Conservation (phyloP, 257 asterid genomes). For the Verbena officinalis region DNA sequence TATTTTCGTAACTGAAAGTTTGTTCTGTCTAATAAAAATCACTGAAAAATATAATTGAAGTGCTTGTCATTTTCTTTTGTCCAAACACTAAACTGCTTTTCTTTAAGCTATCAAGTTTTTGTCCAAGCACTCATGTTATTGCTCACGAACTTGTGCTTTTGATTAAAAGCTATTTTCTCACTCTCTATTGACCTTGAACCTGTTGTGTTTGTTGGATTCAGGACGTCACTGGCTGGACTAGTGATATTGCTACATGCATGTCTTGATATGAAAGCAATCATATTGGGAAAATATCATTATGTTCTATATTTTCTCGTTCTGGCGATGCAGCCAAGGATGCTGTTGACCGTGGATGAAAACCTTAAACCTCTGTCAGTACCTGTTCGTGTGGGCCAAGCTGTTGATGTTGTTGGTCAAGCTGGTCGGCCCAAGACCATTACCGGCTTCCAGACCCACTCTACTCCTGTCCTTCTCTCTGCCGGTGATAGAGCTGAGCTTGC, state of each 20-base stretch:
- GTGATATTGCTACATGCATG: conserved; percentile 74
- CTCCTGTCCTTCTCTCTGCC: conserved; percentile 92
- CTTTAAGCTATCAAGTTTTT: too few species aligned
- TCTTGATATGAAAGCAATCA: conserved; percentile 82
- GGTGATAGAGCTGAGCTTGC: conserved; percentile 99
- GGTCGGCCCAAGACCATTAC: conserved; percentile 98
- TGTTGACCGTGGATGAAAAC: conserved; percentile 88
- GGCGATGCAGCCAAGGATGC: conserved; percentile 99
- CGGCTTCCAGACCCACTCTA: conserved; percentile 92
- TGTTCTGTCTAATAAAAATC: too few species aligned
- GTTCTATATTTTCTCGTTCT: conserved; percentile 80
- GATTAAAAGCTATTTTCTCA: too few species aligned
- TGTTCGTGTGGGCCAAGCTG: conserved; percentile 97
- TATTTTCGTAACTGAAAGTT: too few species aligned
- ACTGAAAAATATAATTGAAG: too few species aligned
- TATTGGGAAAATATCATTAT: conserved; percentile 88
- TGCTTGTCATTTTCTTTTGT: too few species aligned
- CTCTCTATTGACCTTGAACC: background rate
- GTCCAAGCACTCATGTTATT: too few species aligned
- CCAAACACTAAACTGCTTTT: too few species aligned
- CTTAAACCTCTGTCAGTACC: conserved; percentile 87
- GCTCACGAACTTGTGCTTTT: too few species aligned
- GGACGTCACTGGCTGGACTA: conserved; percentile 88
- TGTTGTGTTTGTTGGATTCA: conserved; percentile 27
- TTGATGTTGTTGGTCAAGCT: conserved; percentile 94